Evolutionary conservation across 2,329 filamentous ascomycete genomes (phyloP), one percentile per base, ranked within the genome.

Genomic region (Cordyceps pruinosa): DNA sequence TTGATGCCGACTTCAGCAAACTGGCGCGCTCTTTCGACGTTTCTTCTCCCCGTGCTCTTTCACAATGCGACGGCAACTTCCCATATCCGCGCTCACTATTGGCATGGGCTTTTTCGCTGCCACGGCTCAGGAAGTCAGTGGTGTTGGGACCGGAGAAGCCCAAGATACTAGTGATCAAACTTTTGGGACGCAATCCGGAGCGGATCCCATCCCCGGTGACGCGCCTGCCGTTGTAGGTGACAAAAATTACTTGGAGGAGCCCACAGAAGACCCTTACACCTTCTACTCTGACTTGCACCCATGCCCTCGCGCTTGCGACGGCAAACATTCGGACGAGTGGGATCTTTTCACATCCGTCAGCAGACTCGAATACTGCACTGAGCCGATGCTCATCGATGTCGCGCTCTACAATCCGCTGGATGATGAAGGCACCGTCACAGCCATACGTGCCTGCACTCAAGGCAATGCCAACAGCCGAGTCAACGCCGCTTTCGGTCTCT

Each of bases 211-310:
- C n/a, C 25, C n/a, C 21, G 26, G n/a, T 30, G 23, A 28, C 5
- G 44, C 23, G 17, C 44, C 44, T 19, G n/a, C 44, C 12, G 44
- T 45, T 10, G 41, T 45, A 23, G 44, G 23, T 34, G 15, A 34
- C 30, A 48, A 48, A 13, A 13, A 48, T 34, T 48, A 49, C 47
- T 5, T 35, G 8, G 3, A 17, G 5, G 32, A 49, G 25, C 47
- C 47, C 12, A 30, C 47, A 4, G 47, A 49, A 34, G 47, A 49
- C 5, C 47, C 47, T 10, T 3, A 13, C 47, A 23, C 21, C 19
- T 49, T 49, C 9, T 49, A 49, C 47, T 49, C 47, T 23, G 47
- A 49, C 30, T 8, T 49, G 21, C 47, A 49, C 12, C 47, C 47
- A 10, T 49, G 47, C 28, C 47, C 47, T 12, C 30, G 47, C n/a